Conservation (phyloP, 306 rosid genomes). For the Ammopiptanthus mongolicus region DNA sequence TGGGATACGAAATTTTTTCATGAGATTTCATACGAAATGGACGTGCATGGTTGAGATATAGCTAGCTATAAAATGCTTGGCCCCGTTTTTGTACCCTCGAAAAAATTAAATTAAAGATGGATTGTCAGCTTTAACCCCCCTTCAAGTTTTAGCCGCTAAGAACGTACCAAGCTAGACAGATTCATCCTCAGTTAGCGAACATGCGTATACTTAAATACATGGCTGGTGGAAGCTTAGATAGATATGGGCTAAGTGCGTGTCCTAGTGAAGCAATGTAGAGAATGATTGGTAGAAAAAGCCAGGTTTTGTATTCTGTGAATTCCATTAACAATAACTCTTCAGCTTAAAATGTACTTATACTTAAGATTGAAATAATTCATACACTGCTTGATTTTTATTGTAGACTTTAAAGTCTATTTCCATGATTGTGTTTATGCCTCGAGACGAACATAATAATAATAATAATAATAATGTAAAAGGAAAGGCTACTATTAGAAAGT, state of each 20-base stretch:
- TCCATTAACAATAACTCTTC: background rate
- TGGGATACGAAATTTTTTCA: too few relatives aligned
- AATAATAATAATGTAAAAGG: background rate
- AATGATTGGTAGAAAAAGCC: background rate
- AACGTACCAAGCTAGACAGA: too few relatives aligned
- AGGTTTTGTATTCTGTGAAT: background rate
- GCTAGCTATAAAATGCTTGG: too few relatives aligned
- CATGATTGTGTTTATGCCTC: background rate
- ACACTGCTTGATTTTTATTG: background rate
- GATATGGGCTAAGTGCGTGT: slow-evolving; percentile 19
- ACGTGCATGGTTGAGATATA: too few relatives aligned
- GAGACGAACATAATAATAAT: too few relatives aligned
- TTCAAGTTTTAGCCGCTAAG: too few relatives aligned
- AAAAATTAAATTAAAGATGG: too few relatives aligned
- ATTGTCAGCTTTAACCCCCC: too few relatives aligned
- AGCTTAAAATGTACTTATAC: background rate
- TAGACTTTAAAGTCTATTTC: background rate
- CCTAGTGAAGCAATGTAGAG: slow-evolving; percentile 9
- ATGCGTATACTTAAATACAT: background rate
- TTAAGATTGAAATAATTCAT: too few relatives aligned
- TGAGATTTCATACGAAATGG: too few relatives aligned
- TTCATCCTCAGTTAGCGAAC: background rate
- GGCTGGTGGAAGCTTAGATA: slow-evolving; percentile 1
- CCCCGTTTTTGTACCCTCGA: too few relatives aligned
- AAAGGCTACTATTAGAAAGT: background rate